These are phyloP conservation scores for Aplosporella prunicola DNA, from an alignment of 2,329 filamentous ascomycete genomes.

Conservation along the genomic window DNA sequence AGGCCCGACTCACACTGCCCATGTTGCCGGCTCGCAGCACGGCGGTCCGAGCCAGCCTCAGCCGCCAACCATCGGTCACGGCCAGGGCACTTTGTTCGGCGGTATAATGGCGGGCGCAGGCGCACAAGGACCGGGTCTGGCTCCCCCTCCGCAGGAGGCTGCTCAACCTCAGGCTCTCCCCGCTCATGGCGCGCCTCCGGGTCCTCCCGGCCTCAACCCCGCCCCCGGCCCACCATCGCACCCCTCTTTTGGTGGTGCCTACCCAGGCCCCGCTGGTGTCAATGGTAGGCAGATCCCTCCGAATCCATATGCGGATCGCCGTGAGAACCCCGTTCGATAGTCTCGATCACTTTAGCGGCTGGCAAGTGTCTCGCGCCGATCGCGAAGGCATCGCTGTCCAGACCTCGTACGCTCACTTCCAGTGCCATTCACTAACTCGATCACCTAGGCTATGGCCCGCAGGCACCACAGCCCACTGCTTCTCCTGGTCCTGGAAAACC, in stretches of 20 bases:
- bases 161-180: conserved; percentile 50
- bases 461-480: conserved; percentile 73
- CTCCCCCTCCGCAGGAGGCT: conserved; percentile 55
- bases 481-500: conserved; percentile 71
- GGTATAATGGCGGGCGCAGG: conserved; percentile 88
- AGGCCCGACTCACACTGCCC: conserved; percentile 54
- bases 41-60: conserved; percentile 70
- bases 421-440: background rate
- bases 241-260: conserved; percentile 61
- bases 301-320: conserved; percentile 6
- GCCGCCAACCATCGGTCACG: conserved; percentile 80
- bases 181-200: conserved; percentile 62
- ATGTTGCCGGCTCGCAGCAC: conserved; percentile 63
- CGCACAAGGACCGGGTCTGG: conserved; percentile 78
- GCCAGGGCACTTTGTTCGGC: conserved; percentile 82
- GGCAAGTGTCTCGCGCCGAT: conserved; percentile 5
- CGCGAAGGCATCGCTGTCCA: conserved; percentile 3
- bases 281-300: conserved; percentile 44
- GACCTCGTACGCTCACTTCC: conserved; percentile 24
- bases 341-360: conserved; percentile 5
- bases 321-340: conserved; percentile 9
- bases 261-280: conserved; percentile 51
- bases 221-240: conserved; percentile 53
- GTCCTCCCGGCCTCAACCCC: conserved; percentile 53
- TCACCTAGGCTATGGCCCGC: conserved; percentile 60